phyloP scores from a whole-genome alignment of 805 yeast species.

The Saturnispora serradocipensis region DNA sequence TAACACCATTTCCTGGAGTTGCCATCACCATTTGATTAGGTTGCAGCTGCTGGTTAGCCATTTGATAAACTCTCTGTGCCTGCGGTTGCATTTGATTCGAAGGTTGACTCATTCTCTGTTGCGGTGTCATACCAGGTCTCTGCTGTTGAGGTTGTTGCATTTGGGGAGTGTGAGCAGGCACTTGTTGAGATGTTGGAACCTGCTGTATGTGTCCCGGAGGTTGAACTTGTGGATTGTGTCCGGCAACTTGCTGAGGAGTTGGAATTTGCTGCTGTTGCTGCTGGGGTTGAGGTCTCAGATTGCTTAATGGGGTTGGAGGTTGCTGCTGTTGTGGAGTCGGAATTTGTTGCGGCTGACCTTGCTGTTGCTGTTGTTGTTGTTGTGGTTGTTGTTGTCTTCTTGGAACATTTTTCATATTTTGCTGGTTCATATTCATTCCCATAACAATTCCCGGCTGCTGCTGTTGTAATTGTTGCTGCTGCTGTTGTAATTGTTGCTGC shows the following conservation, averaged over 20 bases:
- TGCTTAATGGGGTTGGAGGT: not conserved
- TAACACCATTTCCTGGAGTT: not conserved
- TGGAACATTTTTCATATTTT: not conserved
- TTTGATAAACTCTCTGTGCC: not conserved
- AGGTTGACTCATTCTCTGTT: constrained; percentile 8
- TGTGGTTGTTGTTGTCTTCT: not conserved
- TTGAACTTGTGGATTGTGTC: constrained; percentile 5
- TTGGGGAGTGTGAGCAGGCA: constrained; percentile 10
- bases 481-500: constrained; percentile 9
- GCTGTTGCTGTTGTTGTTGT: constrained; percentile 12
- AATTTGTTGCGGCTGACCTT: constrained; percentile 13
- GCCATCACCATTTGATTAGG: constrained; percentile 3
- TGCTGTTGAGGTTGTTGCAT: constrained; percentile 14
- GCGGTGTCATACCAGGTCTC: constrained; percentile 3
- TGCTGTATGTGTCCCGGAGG: constrained; percentile 13
- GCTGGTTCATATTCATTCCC: constrained; percentile 5
- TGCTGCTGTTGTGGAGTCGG: not conserved
- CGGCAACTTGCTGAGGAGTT: not conserved
- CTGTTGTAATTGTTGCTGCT: constrained; percentile 5
- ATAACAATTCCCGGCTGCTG: constrained; percentile 9
- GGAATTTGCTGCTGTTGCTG: constrained; percentile 15
- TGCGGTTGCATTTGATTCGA: constrained; percentile 5
- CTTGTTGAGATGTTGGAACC: not conserved
- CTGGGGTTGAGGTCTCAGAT: not conserved
- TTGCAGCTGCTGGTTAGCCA: constrained; percentile 1